Percentiles rank a stretch among this genome's conserved stretches.
These are phyloP conservation scores for Hypoxylon cercidicola DNA, from an alignment of 495 filamentous ascomycete species.

Conservation along the genomic window DNA sequence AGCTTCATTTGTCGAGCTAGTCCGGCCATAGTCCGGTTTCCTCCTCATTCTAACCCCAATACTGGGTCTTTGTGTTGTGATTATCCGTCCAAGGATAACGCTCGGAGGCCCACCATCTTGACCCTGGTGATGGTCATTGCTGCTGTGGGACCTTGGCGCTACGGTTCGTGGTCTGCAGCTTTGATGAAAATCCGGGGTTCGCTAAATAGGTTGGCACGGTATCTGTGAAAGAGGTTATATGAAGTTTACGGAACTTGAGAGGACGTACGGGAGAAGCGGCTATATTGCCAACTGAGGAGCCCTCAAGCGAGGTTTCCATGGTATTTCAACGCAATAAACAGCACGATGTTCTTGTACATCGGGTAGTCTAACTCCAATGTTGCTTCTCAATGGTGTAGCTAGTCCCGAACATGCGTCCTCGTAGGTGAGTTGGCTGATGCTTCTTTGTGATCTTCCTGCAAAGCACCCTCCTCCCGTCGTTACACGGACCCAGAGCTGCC, in stretches of 20 bases:
- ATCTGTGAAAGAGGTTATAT: conserved; percentile 27
- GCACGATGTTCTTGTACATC: too few relatives aligned
- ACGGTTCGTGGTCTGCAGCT: conserved; percentile 34
- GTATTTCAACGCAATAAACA: background rate
- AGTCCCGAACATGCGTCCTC: background rate
- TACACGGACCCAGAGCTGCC: conserved; percentile 3
- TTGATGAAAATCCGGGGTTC: conserved; percentile 43
- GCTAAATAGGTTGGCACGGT: conserved; percentile 38
- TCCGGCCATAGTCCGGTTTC: conserved; percentile 9
- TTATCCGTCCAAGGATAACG: conserved; percentile 41
- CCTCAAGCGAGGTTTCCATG: background rate
- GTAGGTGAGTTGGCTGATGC: background rate
- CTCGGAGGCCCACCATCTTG: conserved; percentile 37
- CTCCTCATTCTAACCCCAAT: conserved; percentile 8
- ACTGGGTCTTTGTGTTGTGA: conserved; percentile 25
- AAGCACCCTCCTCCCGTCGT: background rate
- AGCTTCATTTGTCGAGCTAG: conserved; percentile 21
- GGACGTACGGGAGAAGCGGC: conserved; percentile 19
- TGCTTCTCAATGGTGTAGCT: background rate
- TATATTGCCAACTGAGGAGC: conserved; percentile 23
- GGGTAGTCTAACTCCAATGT: background rate
- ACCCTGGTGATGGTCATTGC: conserved; percentile 31
- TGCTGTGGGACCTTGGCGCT: conserved; percentile 41
- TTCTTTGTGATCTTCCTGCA: too few relatives aligned
- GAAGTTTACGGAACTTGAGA: conserved; percentile 30